Percentiles rank a stretch among this genome's conserved stretches.
Conservation (phyloP, 805 yeast species). For the Ogataea nitratoaversa region DNA sequence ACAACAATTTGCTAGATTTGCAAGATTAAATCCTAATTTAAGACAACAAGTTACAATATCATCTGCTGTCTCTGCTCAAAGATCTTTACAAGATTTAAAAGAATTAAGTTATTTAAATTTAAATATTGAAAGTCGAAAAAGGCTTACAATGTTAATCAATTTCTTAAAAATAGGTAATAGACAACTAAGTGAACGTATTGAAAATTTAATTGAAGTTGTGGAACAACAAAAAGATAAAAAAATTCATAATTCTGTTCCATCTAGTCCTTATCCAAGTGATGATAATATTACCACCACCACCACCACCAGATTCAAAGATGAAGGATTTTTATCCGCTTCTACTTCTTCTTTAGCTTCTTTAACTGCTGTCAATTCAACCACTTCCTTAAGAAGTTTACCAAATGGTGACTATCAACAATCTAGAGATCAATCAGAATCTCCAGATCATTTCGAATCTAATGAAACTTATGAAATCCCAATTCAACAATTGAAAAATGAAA, state of each 20-base stretch:
- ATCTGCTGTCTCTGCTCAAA: constrained; percentile 29
- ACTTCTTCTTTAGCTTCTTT: constrained; percentile 11
- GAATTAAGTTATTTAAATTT: constrained; percentile 32
- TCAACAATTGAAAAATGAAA: constrained; percentile 69
- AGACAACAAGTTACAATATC: constrained; percentile 28
- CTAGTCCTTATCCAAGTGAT: background rate
- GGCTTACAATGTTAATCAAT: constrained; percentile 75
- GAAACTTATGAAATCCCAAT: constrained; percentile 20
- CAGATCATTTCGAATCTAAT: background rate
- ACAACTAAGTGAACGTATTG: constrained; percentile 65
- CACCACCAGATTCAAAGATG: background rate
- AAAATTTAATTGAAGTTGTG: constrained; percentile 37
- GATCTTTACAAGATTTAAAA: constrained; percentile 30
- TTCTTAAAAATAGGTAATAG: constrained; percentile 76
- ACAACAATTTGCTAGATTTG: constrained; percentile 7
- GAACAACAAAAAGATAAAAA: constrained; percentile 21
- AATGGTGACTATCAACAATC: constrained; percentile 4
- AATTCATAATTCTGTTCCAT: constrained; percentile 5
- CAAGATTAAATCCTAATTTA: constrained; percentile 13
- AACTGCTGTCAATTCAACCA: constrained; percentile 17
- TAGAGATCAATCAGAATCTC: constrained; percentile 2
- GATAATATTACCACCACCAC: background rate
- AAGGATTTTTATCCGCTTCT: background rate
- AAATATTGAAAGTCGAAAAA: constrained; percentile 63
- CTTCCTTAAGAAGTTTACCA: constrained; percentile 14